These are phyloP conservation scores for Penicillium hordei DNA, from an alignment of 2,329 filamentous ascomycete genomes.

Conservation along the genomic window DNA sequence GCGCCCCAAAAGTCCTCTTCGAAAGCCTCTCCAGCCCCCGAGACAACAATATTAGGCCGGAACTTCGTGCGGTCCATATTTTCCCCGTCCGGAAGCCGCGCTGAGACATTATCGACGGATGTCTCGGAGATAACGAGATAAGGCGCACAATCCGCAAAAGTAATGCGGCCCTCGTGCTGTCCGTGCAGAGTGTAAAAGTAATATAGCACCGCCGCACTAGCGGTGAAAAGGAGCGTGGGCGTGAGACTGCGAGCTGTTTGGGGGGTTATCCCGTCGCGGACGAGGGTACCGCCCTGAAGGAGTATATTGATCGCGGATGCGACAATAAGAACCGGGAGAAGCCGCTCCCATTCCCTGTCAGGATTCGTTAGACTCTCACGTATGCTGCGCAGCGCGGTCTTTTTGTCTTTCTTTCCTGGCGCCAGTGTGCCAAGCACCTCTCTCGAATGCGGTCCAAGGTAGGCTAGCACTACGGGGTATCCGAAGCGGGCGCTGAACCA, in stretches of 20 bases:
- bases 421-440: constrained; percentile 62
- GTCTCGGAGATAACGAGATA: constrained; percentile 70
- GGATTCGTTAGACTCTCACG: not conserved
- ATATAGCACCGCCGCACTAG: constrained; percentile 7
- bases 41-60: constrained; percentile 70
- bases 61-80: constrained; percentile 67
- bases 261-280: not conserved
- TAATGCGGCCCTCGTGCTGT: constrained; percentile 26
- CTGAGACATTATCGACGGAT: constrained; percentile 67
- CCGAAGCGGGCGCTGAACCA: constrained; percentile 71
- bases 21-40: constrained; percentile 57
- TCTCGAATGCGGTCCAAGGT: constrained; percentile 62
- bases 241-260: not conserved
- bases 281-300: not conserved
- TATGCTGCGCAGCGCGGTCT: not conserved
- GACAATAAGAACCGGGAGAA: not conserved
- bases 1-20: constrained; percentile 74
- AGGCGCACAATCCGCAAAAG: constrained; percentile 47
- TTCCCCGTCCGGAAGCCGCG: constrained; percentile 51
- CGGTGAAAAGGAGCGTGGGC: not conserved
- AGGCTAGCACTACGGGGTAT: constrained; percentile 61
- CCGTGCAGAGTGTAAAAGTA: not conserved
- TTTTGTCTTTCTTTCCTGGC: constrained; percentile 38
- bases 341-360: not conserved
- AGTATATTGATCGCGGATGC: constrained; percentile 1